phyloP scores from a whole-genome alignment of 2,329 filamentous ascomycete species.

The Fusarium tuaranense region DNA sequence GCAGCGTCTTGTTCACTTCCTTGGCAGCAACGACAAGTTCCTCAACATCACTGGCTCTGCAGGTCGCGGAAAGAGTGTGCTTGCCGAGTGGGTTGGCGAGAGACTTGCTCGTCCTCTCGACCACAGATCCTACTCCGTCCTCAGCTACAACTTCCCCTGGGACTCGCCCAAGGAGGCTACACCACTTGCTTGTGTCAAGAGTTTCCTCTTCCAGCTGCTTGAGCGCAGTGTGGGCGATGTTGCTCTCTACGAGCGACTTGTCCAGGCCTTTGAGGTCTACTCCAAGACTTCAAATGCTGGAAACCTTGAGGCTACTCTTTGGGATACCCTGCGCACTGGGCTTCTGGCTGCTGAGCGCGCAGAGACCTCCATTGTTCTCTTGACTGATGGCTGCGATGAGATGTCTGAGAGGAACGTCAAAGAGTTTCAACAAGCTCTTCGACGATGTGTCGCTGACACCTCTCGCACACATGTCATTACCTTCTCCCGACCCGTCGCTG shows the following conservation, averaged over 20 bases:
- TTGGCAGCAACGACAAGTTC: slow-evolving; percentile 49
- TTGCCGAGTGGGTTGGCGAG: slow-evolving; percentile 55
- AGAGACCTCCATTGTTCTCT: slow-evolving; percentile 46
- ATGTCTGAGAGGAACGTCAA: slow-evolving; percentile 40
- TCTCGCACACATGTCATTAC: slow-evolving; percentile 48
- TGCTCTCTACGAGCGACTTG: slow-evolving; percentile 48
- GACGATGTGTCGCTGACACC: slow-evolving; percentile 44
- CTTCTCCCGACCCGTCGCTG: slow-evolving; percentile 50
- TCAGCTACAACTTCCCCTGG: slow-evolving; percentile 52
- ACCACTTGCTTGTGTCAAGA: slow-evolving; percentile 50
- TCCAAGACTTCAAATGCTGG: slow-evolving; percentile 34
- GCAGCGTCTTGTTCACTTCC: slow-evolving; percentile 49
- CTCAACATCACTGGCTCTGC: slow-evolving; percentile 50
- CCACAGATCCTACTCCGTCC: slow-evolving; percentile 49
- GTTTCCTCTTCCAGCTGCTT: slow-evolving; percentile 52
- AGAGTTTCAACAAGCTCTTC: slow-evolving; percentile 48
- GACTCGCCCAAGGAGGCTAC: slow-evolving; percentile 49
- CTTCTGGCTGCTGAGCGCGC: slow-evolving; percentile 47
- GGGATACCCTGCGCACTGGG: slow-evolving; percentile 49
- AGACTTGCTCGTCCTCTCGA: slow-evolving; percentile 53
- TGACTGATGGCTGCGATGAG: slow-evolving; percentile 54
- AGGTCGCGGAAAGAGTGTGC: slow-evolving; percentile 52
- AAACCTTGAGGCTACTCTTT: slow-evolving; percentile 48
- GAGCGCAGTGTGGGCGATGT: slow-evolving; percentile 54
- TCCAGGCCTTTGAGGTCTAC: slow-evolving; percentile 42